These are phyloP conservation scores for Cladophialophora yegresii DNA, from an alignment of 2,329 filamentous ascomycete genomes.

Conservation along the genomic window DNA sequence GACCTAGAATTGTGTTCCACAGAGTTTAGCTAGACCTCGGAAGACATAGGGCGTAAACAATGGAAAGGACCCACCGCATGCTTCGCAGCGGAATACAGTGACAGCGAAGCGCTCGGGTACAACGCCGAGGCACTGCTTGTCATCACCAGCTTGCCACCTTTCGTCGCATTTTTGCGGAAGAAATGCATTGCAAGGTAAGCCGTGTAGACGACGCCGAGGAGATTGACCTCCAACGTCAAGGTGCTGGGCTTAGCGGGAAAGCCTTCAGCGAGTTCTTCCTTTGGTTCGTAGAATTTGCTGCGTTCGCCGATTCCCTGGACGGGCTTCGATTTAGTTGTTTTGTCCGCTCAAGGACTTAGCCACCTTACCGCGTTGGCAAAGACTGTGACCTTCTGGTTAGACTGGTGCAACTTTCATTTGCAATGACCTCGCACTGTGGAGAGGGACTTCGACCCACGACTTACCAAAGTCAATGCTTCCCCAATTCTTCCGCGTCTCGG, in stretches of 20 bases:
- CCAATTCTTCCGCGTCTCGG: not conserved
- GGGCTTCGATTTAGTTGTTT: not conserved
- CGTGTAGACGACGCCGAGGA: conserved; percentile 10
- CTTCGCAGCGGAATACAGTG: not conserved
- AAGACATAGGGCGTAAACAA: no score
- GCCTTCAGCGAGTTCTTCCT: conserved; percentile 1
- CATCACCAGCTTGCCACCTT: conserved; percentile 1
- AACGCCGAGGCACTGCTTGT: conserved; percentile 8
- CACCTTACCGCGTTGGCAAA: conserved; percentile 9
- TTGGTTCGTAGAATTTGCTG: conserved; percentile 2
- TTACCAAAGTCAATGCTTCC: conserved; percentile 4
- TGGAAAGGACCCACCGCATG: not conserved
- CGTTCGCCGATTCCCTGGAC: conserved; percentile 1
- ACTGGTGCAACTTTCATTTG: not conserved
- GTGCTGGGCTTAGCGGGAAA: not conserved
- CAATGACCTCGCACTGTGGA: not conserved
- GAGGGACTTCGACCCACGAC: not conserved
- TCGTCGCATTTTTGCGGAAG: conserved; percentile 6
- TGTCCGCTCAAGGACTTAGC: not conserved
- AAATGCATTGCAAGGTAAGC: conserved; percentile 6
- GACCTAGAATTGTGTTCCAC: not conserved
- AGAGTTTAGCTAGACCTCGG: not conserved
- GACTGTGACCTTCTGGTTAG: not conserved
- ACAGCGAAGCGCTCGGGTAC: not conserved
- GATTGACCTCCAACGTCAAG: conserved; percentile 3